phyloP scores from a whole-genome alignment of 2,329 filamentous ascomycete genomes.

The Colletotrichum coccodes region DNA sequence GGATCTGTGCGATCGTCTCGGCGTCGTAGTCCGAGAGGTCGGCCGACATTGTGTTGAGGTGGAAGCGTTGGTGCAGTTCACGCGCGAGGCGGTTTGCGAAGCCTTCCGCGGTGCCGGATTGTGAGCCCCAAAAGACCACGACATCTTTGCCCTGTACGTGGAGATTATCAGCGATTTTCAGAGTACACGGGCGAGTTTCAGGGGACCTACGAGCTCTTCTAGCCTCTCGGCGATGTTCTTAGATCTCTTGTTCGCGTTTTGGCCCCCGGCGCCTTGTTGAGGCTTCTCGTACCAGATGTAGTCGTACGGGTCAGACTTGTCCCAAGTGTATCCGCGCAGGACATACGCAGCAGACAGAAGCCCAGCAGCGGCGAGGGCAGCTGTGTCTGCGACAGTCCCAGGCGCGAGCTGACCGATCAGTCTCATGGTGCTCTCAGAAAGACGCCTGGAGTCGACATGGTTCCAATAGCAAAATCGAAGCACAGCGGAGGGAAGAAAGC shows the following conservation, averaged over 20 bases:
- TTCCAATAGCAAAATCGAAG: background rate
- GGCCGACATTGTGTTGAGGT: conserved; percentile 50
- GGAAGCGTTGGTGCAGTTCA: conserved; percentile 51
- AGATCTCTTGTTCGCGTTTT: conserved; percentile 45
- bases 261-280: conserved; percentile 41
- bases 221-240: conserved; percentile 54
- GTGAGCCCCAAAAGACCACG: conserved; percentile 59
- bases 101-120: conserved; percentile 56
- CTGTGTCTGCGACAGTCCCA: conserved; percentile 37
- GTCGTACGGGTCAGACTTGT: conserved; percentile 59
- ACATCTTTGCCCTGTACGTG: conserved; percentile 12
- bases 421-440: conserved; percentile 25
- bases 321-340: conserved; percentile 55
- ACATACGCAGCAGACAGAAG: conserved; percentile 46
- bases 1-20: conserved; percentile 45
- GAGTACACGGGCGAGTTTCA: no score
- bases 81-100: conserved; percentile 51
- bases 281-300: conserved; percentile 60
- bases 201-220: conserved; percentile 39
- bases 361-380: conserved; percentile 38
- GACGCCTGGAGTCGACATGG: conserved; percentile 14
- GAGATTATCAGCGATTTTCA: background rate
- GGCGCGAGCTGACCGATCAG: conserved; percentile 34
- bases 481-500: no score
- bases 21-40: conserved; percentile 59